Evolutionary conservation across 2,329 filamentous ascomycete genomes (phyloP).

Genomic region (Ceratocystis cubensis): DNA sequence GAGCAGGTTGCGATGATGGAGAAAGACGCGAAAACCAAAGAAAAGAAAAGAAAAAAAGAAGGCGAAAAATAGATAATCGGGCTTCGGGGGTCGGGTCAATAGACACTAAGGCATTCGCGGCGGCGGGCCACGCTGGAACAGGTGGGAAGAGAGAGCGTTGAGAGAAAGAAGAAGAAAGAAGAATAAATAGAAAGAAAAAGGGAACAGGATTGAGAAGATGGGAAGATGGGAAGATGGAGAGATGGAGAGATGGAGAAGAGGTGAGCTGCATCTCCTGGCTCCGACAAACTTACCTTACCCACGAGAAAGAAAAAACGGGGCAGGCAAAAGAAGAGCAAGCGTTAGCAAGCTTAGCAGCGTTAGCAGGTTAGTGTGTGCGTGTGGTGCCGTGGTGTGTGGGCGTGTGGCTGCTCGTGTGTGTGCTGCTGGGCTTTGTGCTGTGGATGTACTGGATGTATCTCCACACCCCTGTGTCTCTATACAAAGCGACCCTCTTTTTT

Average conservation of each 20-base stretch:
- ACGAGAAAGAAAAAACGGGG: conserved; percentile 23
- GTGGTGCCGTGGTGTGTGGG: too few relatives aligned
- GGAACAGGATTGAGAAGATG: conserved; percentile 23
- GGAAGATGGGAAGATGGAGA: conserved; percentile 21
- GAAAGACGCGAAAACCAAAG: conserved; percentile 13
- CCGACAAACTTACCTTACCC: conserved; percentile 22
- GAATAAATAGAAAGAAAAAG: conserved; percentile 22
- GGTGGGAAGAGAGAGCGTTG: conserved; percentile 6
- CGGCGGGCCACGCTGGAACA: conserved; percentile 16
- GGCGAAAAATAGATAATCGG: conserved; percentile 12
- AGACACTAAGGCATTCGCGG: conserved; percentile 16
- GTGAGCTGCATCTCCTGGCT: conserved; percentile 22
- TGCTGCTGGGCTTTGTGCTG: too few relatives aligned
- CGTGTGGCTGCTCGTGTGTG: too few relatives aligned
- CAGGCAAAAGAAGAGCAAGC: conserved; percentile 12
- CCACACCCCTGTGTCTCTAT: conserved; percentile 15
- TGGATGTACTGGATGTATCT: too few relatives aligned
- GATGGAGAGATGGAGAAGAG: conserved; percentile 13
- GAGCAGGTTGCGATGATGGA: neutral
- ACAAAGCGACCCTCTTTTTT: conserved; percentile 14
- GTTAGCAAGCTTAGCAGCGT: too few relatives aligned
- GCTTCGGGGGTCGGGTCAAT: neutral
- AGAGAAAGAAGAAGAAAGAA: conserved; percentile 21
- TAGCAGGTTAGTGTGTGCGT: too few relatives aligned
- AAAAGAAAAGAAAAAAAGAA: conserved; percentile 17